A percentile compares a stretch with the other conserved stretches of the same genome.
phyloP scores from a whole-genome alignment of 1,284 basidiomycete species.

The Ceratobasidium papillatum region DNA sequence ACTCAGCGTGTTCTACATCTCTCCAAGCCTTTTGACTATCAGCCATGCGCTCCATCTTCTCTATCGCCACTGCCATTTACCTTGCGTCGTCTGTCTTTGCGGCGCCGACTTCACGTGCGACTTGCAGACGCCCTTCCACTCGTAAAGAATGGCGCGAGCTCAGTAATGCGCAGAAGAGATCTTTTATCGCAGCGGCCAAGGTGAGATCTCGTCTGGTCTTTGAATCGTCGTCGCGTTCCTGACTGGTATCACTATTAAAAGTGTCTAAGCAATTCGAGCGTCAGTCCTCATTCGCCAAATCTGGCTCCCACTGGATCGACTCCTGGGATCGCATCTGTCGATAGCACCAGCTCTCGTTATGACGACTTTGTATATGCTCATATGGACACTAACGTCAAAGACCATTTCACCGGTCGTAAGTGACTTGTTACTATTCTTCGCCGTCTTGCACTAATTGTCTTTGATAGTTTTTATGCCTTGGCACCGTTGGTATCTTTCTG shows the following conservation, averaged over 20 bases:
- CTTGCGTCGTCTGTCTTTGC: background rate
- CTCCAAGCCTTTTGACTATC: background rate
- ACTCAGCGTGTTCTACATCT: background rate
- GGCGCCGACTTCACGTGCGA: background rate
- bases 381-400: slow-evolving; percentile 34
- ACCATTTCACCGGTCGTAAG: background rate
- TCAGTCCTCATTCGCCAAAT: background rate
- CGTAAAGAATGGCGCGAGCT: slow-evolving; percentile 22
- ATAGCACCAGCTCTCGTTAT: background rate
- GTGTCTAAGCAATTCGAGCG: slow-evolving; percentile 18
- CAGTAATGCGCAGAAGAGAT: background rate
- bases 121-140: background rate
- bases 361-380: slow-evolving; percentile 38
- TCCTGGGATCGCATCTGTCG: background rate
- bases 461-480: slow-evolving; percentile 17
- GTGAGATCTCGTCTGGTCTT: background rate
- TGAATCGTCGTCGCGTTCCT: no score
- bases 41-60: background rate
- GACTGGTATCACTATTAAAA: background rate
- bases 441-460: background rate
- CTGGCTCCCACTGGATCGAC: slow-evolving; percentile 20
- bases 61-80: background rate
- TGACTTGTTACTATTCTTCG: background rate
- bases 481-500: slow-evolving; percentile 28
- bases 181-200: slow-evolving; percentile 18